These are phyloP conservation scores for Rutstroemia sydowiana DNA, from an alignment of 2,329 filamentous ascomycete genomes.

Conservation along the genomic window DNA sequence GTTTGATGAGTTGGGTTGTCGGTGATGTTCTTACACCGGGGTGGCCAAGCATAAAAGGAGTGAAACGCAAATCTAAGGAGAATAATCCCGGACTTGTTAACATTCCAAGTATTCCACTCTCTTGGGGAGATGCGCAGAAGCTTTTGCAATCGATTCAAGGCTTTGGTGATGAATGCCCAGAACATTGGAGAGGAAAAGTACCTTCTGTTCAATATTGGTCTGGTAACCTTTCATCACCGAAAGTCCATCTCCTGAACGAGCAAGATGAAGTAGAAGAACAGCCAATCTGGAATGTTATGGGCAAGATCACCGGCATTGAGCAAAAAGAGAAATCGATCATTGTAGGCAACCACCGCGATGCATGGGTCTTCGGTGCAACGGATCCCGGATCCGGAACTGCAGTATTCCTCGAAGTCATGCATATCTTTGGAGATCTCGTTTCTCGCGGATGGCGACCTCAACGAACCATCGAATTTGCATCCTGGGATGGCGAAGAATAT, in stretches of 20 bases:
- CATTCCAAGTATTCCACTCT: slow-evolving; percentile 84
- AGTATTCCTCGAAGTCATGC: slow-evolving; percentile 80
- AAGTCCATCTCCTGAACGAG: slow-evolving; percentile 75
- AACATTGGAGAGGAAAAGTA: slow-evolving; percentile 70
- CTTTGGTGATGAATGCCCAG: slow-evolving; percentile 59
- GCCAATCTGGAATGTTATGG: slow-evolving; percentile 87
- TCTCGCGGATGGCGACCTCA: slow-evolving; percentile 79
- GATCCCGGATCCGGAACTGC: slow-evolving; percentile 86
- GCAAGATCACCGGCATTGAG: slow-evolving; percentile 76
- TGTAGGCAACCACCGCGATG: slow-evolving; percentile 87
- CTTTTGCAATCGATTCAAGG: slow-evolving; percentile 71
- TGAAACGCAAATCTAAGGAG: slow-evolving; percentile 59
- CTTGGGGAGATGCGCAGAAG: slow-evolving; percentile 81
- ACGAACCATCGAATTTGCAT: slow-evolving; percentile 93
- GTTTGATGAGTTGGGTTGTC: slow-evolving; percentile 71
- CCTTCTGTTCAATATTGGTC: slow-evolving; percentile 82
- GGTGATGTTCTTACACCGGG: slow-evolving; percentile 92
- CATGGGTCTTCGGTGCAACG: slow-evolving; percentile 81
- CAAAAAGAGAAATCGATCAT: slow-evolving; percentile 77
- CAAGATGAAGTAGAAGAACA: slow-evolving; percentile 80
- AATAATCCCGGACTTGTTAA: slow-evolving; percentile 66
- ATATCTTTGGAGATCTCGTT: slow-evolving; percentile 74
- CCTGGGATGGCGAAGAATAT: slow-evolving; percentile 92
- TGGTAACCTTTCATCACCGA: slow-evolving; percentile 65
- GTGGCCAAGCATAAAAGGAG: slow-evolving; percentile 62